phyloP scores from a whole-genome alignment of 768 basidiomycete species.

The Pleurotus citrinopileatus region DNA sequence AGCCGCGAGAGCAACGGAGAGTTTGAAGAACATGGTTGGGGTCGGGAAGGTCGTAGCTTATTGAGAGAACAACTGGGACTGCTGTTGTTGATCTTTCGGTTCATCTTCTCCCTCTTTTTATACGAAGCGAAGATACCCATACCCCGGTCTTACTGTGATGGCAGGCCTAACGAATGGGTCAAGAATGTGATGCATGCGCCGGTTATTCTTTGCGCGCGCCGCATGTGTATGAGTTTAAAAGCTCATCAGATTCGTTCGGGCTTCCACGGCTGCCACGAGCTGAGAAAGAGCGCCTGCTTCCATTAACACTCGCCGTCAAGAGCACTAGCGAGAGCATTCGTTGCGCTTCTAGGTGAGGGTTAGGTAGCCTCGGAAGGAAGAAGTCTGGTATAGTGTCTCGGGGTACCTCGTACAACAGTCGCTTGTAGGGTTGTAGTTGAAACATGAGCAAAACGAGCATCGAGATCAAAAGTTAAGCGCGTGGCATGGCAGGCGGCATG shows the following conservation, averaged over 20 bases:
- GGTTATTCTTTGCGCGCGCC: background rate
- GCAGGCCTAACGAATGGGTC: background rate
- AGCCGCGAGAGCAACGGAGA: background rate
- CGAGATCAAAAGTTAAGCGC: too few species aligned
- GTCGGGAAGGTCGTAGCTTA: background rate
- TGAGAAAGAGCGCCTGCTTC: background rate
- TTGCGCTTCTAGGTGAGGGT: too few species aligned
- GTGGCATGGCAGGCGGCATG: too few species aligned
- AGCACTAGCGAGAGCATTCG: background rate
- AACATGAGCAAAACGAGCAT: too few species aligned
- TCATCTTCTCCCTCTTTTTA: background rate
- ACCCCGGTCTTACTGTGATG: background rate
- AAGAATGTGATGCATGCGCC: background rate
- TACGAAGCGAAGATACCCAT: background rate
- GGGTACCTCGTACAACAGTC: too few species aligned
- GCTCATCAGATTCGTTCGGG: background rate
- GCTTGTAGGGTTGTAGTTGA: too few species aligned
- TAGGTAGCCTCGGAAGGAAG: too few species aligned
- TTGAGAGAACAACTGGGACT: background rate
- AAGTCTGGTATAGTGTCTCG: too few species aligned
- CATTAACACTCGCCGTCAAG: background rate
- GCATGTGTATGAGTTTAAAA: background rate
- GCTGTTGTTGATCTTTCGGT: background rate
- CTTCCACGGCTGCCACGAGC: background rate
- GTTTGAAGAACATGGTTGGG: background rate